A percentile compares a stretch with the other conserved stretches of the same genome.
Conservation (phyloP, 2,329 filamentous ascomycete species). For the Onygena corvina region DNA sequence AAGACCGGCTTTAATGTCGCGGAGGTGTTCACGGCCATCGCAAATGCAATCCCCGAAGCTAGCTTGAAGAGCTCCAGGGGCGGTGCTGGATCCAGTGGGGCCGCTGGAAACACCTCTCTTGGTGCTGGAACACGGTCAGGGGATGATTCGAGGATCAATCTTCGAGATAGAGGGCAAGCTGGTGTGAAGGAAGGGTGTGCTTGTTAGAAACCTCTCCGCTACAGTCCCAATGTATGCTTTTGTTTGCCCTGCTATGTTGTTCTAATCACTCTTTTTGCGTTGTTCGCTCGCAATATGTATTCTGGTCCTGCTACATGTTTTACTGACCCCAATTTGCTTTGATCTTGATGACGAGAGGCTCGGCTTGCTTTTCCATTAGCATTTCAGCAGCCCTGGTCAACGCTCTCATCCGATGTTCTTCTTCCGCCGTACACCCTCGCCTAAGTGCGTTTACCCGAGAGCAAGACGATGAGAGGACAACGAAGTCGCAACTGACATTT, state of each 20-base stretch:
- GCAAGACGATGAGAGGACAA: too few species aligned
- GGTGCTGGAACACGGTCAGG: constrained; percentile 37
- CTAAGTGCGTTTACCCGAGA: too few species aligned
- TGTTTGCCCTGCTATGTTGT: background rate
- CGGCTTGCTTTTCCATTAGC: too few species aligned
- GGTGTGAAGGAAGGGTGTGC: constrained; percentile 85
- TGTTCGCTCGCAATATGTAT: background rate
- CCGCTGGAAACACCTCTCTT: constrained; percentile 46
- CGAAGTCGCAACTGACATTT: too few species aligned
- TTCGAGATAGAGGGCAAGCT: constrained; percentile 59
- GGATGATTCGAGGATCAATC: constrained; percentile 59
- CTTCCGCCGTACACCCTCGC: too few species aligned
- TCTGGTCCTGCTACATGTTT: too few species aligned
- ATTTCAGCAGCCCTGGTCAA: too few species aligned
- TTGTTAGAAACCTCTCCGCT: constrained; percentile 47
- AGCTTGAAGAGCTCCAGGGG: constrained; percentile 80
- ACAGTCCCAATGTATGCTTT: background rate
- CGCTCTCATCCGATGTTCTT: too few species aligned
- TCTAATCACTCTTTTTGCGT: background rate
- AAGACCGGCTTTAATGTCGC: constrained; percentile 92
- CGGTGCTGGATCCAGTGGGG: constrained; percentile 45
- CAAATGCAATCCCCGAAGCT: constrained; percentile 94
- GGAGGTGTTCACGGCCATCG: constrained; percentile 95
- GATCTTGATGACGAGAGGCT: too few species aligned
- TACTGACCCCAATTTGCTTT: background rate